A percentile compares a stretch with the other conserved stretches of the same genome.
Conservation (phyloP, 257 asterid genomes). For the Asclepias syriaca region DNA sequence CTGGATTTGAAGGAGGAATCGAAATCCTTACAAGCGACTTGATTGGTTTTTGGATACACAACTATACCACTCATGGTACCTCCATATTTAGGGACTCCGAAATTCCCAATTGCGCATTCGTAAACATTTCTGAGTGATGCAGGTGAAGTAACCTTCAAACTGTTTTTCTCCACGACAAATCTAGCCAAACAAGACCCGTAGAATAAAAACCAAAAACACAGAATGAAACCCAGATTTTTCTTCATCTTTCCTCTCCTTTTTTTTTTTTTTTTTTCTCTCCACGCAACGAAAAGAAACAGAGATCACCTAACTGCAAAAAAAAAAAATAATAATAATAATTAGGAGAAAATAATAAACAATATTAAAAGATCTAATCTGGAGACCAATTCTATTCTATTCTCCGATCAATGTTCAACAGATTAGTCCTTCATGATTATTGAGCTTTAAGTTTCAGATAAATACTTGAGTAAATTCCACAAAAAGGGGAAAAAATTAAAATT, state of each 20-base stretch:
- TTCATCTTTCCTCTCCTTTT: constrained; percentile 36
- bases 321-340: not conserved
- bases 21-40: constrained; percentile 55
- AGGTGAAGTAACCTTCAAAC: constrained; percentile 81
- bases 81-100: constrained; percentile 94
- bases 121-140: constrained; percentile 55
- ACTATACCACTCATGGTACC: constrained; percentile 82
- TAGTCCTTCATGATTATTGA: not conserved
- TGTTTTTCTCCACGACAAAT: constrained; percentile 94
- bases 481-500: not conserved
- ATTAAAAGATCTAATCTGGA: not conserved
- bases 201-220: constrained; percentile 41
- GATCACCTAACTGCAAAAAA: not conserved
- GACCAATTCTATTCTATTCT: not conserved
- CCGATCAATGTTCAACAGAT: constrained; percentile 7
- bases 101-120: constrained; percentile 95
- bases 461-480: not conserved
- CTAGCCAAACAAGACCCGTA: constrained; percentile 58
- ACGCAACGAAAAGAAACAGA: not conserved
- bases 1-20: constrained; percentile 49
- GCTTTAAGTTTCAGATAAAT: not conserved
- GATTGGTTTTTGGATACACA: constrained; percentile 70
- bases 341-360: not conserved
- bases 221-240: constrained; percentile 33
- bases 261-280: not conserved